Percentiles rank a stretch among this genome's conserved stretches.
phyloP scores from a whole-genome alignment of 75 land plant genomes.

The Sequoia sempervirens region DNA sequence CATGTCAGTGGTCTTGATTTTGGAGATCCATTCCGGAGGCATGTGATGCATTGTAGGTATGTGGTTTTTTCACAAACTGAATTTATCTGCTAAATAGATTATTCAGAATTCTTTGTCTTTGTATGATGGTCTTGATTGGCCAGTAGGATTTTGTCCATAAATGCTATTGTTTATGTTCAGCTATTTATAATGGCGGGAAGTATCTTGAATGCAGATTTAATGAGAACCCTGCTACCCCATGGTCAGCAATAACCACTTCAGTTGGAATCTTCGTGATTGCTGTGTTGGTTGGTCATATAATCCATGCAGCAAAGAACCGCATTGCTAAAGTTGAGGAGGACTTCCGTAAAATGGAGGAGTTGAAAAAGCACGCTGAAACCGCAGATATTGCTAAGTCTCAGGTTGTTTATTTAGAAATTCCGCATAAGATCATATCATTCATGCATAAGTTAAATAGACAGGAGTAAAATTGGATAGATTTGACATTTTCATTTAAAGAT shows the following conservation, averaged over 20 bases:
- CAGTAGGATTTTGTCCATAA: not conserved
- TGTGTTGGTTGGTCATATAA: conserved; percentile 47
- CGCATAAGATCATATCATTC: not conserved
- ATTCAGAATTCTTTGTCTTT: not conserved
- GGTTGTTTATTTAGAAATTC: conserved; percentile 19
- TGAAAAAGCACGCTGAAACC: conserved; percentile 65
- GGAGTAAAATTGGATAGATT: not conserved
- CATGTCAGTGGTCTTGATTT: conserved; percentile 55
- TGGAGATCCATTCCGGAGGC: conserved; percentile 58
- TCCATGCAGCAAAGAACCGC: conserved; percentile 47
- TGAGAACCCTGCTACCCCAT: conserved; percentile 38
- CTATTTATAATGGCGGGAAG: not conserved
- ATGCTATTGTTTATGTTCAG: not conserved
- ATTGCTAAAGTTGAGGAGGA: conserved; percentile 68
- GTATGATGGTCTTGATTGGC: not conserved
- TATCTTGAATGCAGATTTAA: conserved; percentile 34
- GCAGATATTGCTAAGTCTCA: conserved; percentile 73
- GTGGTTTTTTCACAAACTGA: not conserved
- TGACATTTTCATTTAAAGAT: not conserved
- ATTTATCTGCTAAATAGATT: conserved; percentile 1
- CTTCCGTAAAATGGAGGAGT: conserved; percentile 48
- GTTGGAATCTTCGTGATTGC: conserved; percentile 47
- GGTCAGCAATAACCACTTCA: conserved; percentile 57
- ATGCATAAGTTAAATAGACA: not conserved
- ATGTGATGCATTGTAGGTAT: conserved; percentile 76